These are phyloP conservation scores for Cryptosporidium bovis DNA, from an alignment of 169 alveolate genomes.

Conservation along the genomic window DNA sequence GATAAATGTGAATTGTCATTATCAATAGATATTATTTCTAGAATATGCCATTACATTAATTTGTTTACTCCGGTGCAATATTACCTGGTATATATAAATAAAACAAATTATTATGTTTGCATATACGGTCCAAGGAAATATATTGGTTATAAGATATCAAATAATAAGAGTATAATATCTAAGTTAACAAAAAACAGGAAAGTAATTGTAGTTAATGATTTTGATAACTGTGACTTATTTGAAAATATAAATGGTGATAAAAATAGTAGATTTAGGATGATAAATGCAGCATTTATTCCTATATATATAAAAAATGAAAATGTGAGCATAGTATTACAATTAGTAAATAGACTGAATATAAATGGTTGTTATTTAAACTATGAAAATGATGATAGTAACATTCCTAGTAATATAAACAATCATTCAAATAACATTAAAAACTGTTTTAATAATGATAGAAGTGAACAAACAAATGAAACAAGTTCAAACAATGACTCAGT, in stretches of 20 bases:
- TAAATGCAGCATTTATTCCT: constrained; percentile 44
- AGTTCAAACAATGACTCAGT: background rate
- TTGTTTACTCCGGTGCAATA: constrained; percentile 40
- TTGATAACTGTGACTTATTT: background rate
- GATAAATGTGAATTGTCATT: constrained; percentile 23
- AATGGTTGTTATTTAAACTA: background rate
- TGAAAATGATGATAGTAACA: background rate
- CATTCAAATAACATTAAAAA: background rate
- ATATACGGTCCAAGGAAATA: constrained; percentile 46
- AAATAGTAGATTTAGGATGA: background rate
- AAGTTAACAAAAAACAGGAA: background rate
- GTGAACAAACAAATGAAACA: background rate
- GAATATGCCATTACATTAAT: constrained; percentile 19
- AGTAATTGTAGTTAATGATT: constrained; percentile 4
- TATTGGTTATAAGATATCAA: constrained; percentile 35
- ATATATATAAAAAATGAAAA: constrained; percentile 27
- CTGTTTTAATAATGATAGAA: background rate
- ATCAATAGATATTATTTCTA: constrained; percentile 30
- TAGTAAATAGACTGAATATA: constrained; percentile 18
- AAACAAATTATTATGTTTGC: constrained; percentile 28
- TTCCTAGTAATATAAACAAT: background rate
- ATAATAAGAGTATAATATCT: background rate
- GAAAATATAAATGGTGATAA: background rate
- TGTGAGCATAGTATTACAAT: constrained; percentile 42
- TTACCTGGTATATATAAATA: constrained; percentile 21